Percentiles rank a stretch among this genome's conserved stretches.
Evolutionary conservation across 768 basidiomycete genomes (phyloP).

Genomic region (Tulasnella sp.): DNA sequence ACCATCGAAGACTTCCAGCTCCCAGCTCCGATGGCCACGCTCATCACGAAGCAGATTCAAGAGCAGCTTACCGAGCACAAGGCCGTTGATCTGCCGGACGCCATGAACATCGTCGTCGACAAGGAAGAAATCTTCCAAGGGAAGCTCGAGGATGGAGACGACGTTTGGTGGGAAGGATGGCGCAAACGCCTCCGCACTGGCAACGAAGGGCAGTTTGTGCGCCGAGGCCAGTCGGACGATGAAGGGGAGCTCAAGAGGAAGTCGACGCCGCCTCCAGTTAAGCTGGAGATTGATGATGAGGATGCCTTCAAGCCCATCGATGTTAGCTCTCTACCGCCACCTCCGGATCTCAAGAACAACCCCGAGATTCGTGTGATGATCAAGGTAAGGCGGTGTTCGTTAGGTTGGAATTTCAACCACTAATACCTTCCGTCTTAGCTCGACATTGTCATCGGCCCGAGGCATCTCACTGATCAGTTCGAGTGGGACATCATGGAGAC

Average conservation of each 20-base stretch:
- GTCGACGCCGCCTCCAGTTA: conserved; percentile 23
- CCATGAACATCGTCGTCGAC: not conserved
- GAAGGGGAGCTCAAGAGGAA: conserved; percentile 26
- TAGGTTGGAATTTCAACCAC: not conserved
- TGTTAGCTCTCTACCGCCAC: conserved; percentile 32
- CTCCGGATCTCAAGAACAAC: conserved; percentile 50
- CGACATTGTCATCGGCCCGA: conserved; percentile 87
- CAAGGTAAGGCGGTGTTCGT: conserved; percentile 50
- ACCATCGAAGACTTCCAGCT: conserved; percentile 87
- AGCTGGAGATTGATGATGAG: conserved; percentile 13
- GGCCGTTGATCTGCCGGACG: conserved; percentile 43
- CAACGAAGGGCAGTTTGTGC: conserved; percentile 28
- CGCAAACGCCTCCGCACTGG: conserved; percentile 44
- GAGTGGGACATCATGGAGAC: conserved; percentile 92
- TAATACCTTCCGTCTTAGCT: conserved; percentile 45
- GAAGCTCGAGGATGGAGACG: conserved; percentile 38
- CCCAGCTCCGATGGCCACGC: conserved; percentile 49
- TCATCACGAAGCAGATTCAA: conserved; percentile 75
- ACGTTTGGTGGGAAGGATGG: conserved; percentile 67
- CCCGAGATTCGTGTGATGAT: conserved; percentile 81
- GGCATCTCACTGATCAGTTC: conserved; percentile 93
- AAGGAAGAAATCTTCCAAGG: conserved; percentile 36
- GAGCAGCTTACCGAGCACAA: conserved; percentile 80
- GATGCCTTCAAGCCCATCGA: conserved; percentile 26
- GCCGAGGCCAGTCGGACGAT: conserved; percentile 28